Conservation (phyloP, 805 yeast genomes). For the Saturnispora galanensis region DNA sequence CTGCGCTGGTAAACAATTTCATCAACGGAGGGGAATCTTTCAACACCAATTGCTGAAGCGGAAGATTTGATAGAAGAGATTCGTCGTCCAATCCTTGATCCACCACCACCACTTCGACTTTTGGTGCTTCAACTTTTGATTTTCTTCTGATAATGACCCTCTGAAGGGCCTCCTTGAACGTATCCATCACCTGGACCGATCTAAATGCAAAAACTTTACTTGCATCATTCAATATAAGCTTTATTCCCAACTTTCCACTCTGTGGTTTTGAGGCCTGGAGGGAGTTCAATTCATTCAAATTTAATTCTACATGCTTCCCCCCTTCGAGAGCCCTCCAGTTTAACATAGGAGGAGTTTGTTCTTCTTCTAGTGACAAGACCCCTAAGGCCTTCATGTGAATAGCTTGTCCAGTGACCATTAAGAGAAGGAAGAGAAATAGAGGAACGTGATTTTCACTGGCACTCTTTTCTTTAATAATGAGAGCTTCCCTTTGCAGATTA, state of each 20-base stretch:
- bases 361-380: slow-evolving; percentile 45
- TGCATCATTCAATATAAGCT: slow-evolving; percentile 30
- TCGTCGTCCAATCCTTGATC: slow-evolving; percentile 40
- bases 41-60: slow-evolving; percentile 69
- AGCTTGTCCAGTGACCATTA: slow-evolving; percentile 30
- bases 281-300: slow-evolving; percentile 34
- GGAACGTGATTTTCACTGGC: too few relatives aligned
- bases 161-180: slow-evolving; percentile 56
- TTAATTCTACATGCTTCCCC: slow-evolving; percentile 30
- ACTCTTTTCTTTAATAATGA: too few relatives aligned
- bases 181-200: slow-evolving; percentile 67
- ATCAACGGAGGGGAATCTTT: slow-evolving; percentile 59
- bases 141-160: slow-evolving; percentile 59
- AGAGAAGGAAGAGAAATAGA: neutral
- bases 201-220: slow-evolving; percentile 48
- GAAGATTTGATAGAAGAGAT: slow-evolving; percentile 57
- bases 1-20: slow-evolving; percentile 78
- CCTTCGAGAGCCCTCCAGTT: slow-evolving; percentile 51
- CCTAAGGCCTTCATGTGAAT: slow-evolving; percentile 46
- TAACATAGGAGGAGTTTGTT: slow-evolving; percentile 43
- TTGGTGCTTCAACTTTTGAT: slow-evolving; percentile 9
- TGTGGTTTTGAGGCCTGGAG: slow-evolving; percentile 64
- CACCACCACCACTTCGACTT: slow-evolving; percentile 14
- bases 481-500: slow-evolving; percentile 1
- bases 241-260: slow-evolving; percentile 57